Evolutionary conservation across 306 rosid species (phyloP), one percentile per base, ranked within the genome.

Genomic region (Acacia acuminata): DNA sequence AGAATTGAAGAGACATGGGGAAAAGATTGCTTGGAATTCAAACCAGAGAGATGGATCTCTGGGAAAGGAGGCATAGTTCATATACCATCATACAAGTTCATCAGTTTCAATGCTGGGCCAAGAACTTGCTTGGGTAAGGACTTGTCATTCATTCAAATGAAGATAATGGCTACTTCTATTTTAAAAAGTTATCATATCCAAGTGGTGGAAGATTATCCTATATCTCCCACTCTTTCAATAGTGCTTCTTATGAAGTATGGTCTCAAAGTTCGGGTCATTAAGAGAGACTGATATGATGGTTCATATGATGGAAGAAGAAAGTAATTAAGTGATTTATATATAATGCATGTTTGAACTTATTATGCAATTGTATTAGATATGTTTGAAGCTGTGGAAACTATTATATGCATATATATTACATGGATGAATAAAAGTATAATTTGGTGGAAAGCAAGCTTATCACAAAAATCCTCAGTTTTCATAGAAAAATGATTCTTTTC

Each of bases 21-120:
- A 8, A 19, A 36, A 67, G 72, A 67, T 15, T 67, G 47, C 72
- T 16, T 67, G 45, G 72, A 36, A 40, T 67, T 67, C 47, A 67
- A 67, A 38, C 72, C 72, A 17, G 72, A 67, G 15, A 67, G 72
- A 17, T 67, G 72, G 47, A 67, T 67, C 22, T 67, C 47, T 16
- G 72, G 38, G 72, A 67, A 8, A 36, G 72, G 72, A 67, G 5
- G 25, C 4, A 67, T 36, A 1, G 2, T 67, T 16, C 72, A 36
- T 5, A 14, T 67, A 19, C 72, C 72, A 9, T 67, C 72, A 3
- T 67, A 67, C 47, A 67, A 67, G 72, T 67, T 67, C 73, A 68
- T 68, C 10, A 68, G 50, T n/a, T 68, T 68, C 15, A 68, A 68
- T 4, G 73, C 73, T 10, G 73, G 73, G 2, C 73, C 73, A 16